These are phyloP conservation scores for Glaciozyma martinii DNA, from an alignment of 768 basidiomycete genomes.

Conservation along the genomic window DNA sequence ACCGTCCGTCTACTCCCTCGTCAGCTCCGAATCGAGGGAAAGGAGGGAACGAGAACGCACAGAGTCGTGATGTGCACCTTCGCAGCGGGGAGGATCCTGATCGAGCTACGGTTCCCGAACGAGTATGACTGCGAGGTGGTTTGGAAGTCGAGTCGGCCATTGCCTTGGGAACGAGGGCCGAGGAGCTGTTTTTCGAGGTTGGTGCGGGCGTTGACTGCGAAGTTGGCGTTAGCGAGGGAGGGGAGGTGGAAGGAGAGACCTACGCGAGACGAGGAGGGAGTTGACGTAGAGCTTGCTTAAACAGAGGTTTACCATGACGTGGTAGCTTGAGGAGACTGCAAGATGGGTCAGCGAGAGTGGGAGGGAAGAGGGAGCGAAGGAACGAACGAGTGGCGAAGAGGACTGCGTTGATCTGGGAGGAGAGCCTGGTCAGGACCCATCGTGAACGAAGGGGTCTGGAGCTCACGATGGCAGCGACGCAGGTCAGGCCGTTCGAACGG, in stretches of 20 bases:
- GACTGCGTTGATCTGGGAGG: conserved; percentile 9
- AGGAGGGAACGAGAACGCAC: too few relatives aligned
- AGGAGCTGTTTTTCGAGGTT: not conserved
- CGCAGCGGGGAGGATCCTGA: too few relatives aligned
- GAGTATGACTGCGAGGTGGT: too few relatives aligned
- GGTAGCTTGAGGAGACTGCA: not conserved
- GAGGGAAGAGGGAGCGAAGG: too few relatives aligned
- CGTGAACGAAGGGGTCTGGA: not conserved
- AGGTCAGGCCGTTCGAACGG: conserved; percentile 11
- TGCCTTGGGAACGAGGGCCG: not conserved
- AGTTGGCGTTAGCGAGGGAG: too few relatives aligned
- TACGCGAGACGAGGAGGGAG: conserved; percentile 39
- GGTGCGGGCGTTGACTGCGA: not conserved
- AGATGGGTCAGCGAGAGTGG: not conserved
- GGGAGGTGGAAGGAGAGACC: not conserved
- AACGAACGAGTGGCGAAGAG: conserved; percentile 6
- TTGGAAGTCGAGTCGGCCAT: too few relatives aligned
- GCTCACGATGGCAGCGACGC: conserved; percentile 3
- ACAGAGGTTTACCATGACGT: conserved; percentile 20
- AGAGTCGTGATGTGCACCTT: too few relatives aligned
- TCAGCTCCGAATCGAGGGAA: too few relatives aligned
- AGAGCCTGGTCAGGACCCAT: not conserved
- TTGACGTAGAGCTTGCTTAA: conserved; percentile 44
- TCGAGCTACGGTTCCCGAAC: too few relatives aligned
- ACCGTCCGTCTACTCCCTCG: too few relatives aligned